Base-by-base conservation (phyloP, 768 basidiomycete genomes). In the Tricholoma bakamatsutake region DNA sequence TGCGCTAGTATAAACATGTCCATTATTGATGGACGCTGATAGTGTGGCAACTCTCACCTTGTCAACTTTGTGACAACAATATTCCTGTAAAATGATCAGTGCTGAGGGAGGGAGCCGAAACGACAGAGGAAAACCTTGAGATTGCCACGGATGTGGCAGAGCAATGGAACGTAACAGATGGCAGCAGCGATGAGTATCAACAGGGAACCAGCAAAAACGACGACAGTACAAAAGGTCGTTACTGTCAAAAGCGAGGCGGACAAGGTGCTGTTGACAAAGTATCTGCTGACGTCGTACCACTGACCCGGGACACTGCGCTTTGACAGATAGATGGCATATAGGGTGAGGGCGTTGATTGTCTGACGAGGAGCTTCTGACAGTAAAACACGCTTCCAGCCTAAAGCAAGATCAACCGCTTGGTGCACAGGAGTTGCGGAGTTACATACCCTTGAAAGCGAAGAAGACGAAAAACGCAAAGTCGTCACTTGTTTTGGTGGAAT, bases 401-500 rank as follows among this genome's bases (percentile, higher is more conserved):
- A 39, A 17, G 3, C 5, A 52, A 55, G 39, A 52, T 50, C 6
- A 58, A 33, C 37, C 15, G 24, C 11, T 46, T 27, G 13, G 27
- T 15, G n/a, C 49, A 17, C 18, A 9, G 48, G 10, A 48, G 13
- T 15, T 45, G 49, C 15, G 48, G 8, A 1, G 11, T 6, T 17
- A 76, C 85, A 53, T 58, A 91, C 96, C 96, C 79, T 99, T 99
- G 82, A 99, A 98, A 0, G 89, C 90, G 73, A 99, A 99, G 83
- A 98, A 99, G 67, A 98, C 83, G 72, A 97, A 99, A 80, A 98
- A 98, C 33, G 96, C 95, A 71, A 99, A 94, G 66, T 97, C 93
- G 67, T 99, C 97, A 70, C 88, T 94, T 59, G 84, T 85, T 80
- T 96, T 98, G 30, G 93, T 94, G 27, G 97, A 98, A 66, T 91